Evolutionary conservation across 179 eudicot genomes (phyloP), one percentile per base, ranked within the genome.

Genomic region (Heliamphora pulchella): DNA sequence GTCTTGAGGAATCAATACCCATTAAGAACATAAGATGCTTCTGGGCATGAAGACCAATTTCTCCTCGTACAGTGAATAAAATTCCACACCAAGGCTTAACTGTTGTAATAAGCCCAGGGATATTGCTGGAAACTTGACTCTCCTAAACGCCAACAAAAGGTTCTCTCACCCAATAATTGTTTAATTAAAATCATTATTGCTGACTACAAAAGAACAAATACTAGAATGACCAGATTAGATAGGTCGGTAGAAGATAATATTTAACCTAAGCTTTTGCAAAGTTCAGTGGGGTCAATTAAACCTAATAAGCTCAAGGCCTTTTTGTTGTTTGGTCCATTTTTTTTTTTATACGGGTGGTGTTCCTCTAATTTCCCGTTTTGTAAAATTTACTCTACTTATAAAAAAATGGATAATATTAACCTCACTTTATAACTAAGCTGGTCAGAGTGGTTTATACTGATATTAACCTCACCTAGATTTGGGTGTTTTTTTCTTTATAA

Each of bases 131-230:
- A 44, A 48, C 53, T 1, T 77, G 59, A 47, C 53, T 64, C 57
- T 11, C 50, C 51, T 41, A 61, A 55, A 51, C 55, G 51, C 55
- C 2, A 53, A 1, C 46, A 68, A 78, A 61, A 39, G 55, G 76
- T 70, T n/a, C 44, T 55, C 81, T 43, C 68, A 51, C 66, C 57
- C 50, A 31, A 39, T 31, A 31, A 13, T 15, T 39, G 17, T 13
- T 79, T 47, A 58, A 51, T 47, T 48, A 82, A 43, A 81, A 62
- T 0, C 44, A 57, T 46, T 58, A 39, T 74, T 55, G 43, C 46
- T 44, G 67, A 44, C 22, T 54, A 80, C 62, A 59, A 72, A 65
- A 61, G 69, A 47, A 71, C 59, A 79, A 59, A 9, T 2, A 65
- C 46, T 4, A 7, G 64, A 11, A 50, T 68, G 39, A 43, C 15